A percentile compares a stretch with the other conserved stretches of the same genome.
Evolutionary conservation across 225 moss, liverwort and hornwort genomes (phyloP).

Genomic region (Marchantia paleacea): DNA sequence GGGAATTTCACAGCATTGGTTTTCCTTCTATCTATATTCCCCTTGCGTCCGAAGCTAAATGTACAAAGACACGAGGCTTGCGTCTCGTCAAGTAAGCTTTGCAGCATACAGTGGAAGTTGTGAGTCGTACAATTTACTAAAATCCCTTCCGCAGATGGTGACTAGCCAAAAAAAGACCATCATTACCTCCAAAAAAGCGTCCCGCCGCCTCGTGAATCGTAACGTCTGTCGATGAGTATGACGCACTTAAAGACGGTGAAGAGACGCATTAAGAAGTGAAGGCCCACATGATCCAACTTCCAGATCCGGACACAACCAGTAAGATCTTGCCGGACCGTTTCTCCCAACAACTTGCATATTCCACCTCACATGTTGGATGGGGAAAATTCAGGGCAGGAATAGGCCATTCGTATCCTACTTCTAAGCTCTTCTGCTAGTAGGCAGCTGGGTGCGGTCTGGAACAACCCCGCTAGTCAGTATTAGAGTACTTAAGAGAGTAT

Average conservation of each 20-base stretch:
- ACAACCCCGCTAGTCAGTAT: background rate
- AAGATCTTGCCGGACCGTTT: background rate
- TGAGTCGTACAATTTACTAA: background rate
- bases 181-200: background rate
- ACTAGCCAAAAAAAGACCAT: background rate
- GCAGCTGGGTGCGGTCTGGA: background rate
- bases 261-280: background rate
- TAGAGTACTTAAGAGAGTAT: background rate
- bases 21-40: background rate
- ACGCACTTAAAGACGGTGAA: background rate
- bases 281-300: background rate
- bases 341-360: background rate
- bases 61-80: background rate
- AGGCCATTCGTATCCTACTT: background rate
- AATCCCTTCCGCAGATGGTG: background rate
- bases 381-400: background rate
- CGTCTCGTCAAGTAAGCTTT: background rate
- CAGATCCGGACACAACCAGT: background rate
- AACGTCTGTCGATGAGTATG: background rate
- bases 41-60: background rate
- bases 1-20: background rate
- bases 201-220: background rate
- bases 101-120: background rate
- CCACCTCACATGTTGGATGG: background rate
- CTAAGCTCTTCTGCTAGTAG: background rate